These are phyloP conservation scores for Eragrostis tef DNA, from an alignment of 202 grass and related monocot genomes.

Conservation along the genomic window DNA sequence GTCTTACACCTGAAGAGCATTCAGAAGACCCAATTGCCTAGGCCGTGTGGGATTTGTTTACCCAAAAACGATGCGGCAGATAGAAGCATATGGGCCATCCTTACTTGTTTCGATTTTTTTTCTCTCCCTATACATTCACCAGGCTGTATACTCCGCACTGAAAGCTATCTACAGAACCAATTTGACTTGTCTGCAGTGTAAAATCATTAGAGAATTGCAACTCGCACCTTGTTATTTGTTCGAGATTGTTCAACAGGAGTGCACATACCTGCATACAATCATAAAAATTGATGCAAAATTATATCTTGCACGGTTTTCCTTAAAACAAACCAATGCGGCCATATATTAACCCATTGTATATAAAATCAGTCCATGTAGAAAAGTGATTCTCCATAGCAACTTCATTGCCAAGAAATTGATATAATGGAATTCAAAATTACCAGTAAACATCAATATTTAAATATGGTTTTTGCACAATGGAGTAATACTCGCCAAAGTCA, in stretches of 20 bases:
- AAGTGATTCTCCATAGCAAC: too few relatives aligned
- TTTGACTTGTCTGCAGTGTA: not conserved
- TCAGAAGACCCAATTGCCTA: constrained; percentile 43
- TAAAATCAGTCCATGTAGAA: too few relatives aligned
- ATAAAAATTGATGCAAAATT: not conserved
- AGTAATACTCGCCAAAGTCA: too few relatives aligned
- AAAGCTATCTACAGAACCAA: not conserved
- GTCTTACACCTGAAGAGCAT: constrained; percentile 53
- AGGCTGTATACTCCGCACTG: not conserved
- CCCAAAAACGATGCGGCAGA: constrained; percentile 39
- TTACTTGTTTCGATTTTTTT: constrained; percentile 40
- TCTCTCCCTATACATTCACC: constrained; percentile 1
- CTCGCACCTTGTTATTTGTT: not conserved
- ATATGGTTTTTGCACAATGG: too few relatives aligned
- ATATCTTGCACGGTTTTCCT: not conserved
- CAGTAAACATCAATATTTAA: too few relatives aligned
- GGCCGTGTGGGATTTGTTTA: constrained; percentile 40
- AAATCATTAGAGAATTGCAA: not conserved
- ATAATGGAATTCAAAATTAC: too few relatives aligned
- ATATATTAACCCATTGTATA: too few relatives aligned
- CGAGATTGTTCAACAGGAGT: not conserved
- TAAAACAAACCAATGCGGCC: not conserved
- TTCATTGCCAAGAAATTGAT: too few relatives aligned
- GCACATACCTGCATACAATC: not conserved
- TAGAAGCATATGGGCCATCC: constrained; percentile 20